Conservation (phyloP, 2,329 filamentous ascomycete species). For the Colletotrichum horii region DNA sequence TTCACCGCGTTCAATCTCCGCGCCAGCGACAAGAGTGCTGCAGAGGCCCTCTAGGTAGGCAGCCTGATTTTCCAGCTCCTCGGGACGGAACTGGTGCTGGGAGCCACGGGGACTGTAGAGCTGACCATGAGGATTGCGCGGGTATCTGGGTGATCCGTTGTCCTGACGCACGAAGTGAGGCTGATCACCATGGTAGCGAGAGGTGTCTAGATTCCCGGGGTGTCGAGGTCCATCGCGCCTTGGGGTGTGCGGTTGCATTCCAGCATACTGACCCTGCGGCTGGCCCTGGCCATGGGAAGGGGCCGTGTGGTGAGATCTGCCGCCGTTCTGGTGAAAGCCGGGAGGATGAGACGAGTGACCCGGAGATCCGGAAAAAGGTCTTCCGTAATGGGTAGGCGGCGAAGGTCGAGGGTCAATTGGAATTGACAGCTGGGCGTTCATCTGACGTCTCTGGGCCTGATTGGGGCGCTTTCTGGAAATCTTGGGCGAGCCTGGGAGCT, state of each 20-base stretch:
- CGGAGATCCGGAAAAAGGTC: slow-evolving; percentile 33
- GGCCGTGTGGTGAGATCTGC: background rate
- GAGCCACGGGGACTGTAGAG: slow-evolving; percentile 34
- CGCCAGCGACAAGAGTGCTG: slow-evolving; percentile 54
- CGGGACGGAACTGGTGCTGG: slow-evolving; percentile 35
- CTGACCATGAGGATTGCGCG: slow-evolving; percentile 25
- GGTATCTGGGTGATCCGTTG: background rate
- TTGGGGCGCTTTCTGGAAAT: slow-evolving; percentile 59
- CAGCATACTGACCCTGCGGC: background rate
- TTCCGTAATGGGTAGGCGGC: slow-evolving; percentile 32
- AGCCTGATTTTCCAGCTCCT: slow-evolving; percentile 55
- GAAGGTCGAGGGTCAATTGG: slow-evolving; percentile 54
- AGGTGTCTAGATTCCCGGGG: slow-evolving; percentile 5
- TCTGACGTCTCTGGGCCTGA: slow-evolving; percentile 67
- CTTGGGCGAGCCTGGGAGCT: slow-evolving; percentile 32
- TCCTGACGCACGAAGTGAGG: background rate
- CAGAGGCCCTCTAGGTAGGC: slow-evolving; percentile 55
- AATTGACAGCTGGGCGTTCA: slow-evolving; percentile 64
- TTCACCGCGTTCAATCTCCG: slow-evolving; percentile 69
- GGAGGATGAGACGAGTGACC: slow-evolving; percentile 28
- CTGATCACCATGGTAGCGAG: slow-evolving; percentile 1
- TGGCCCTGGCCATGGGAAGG: background rate
- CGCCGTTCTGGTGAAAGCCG: background rate
- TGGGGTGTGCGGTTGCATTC: slow-evolving; percentile 8
- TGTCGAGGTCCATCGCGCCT: slow-evolving; percentile 31